Base-by-base conservation (phyloP, 1,284 basidiomycete genomes). In the Pholiota adiposa region DNA sequence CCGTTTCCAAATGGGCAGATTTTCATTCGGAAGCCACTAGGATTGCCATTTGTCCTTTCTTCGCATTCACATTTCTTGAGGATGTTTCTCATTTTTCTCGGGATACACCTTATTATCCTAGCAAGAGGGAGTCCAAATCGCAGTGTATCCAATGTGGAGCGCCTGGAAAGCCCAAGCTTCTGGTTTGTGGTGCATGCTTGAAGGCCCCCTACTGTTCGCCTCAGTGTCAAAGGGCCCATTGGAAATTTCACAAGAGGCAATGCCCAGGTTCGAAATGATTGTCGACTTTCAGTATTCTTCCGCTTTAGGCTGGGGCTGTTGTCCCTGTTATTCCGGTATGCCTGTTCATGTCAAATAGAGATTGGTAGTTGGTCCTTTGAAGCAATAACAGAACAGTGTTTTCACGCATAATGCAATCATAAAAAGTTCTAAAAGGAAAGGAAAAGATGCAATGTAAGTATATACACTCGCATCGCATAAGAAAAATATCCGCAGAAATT, bases 1-100 rank as follows among this genome's bases (percentile, higher is more conserved):
- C 65, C n/a, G 67, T 70, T 16, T 38, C 58, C 7, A 56, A 66
- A 29, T 80, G 78, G 77, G 67, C 67, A 48, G 25, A 50, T 0
- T 65, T 82, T 11, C 74, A 74, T 2, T 73, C 76, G 3, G 72
- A 75, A 49, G 77, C 75, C 23, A 84, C 83, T 2, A 72, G 83
- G n/a, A 68, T 75, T 9, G 84, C 81, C 2, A 72, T 85, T 31
- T 73, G 77, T 7, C 83, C 80, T 0, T 67, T 85, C 1, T 85
- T 84, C 58, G 72, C 77, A 0, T 75, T 81, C 18, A 73, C 78
- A 8, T 82, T 78, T 59, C 56, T 82, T 58, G 77, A 84, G 57
- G 52, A 40, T 14, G 23, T 51, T 9, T 21, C 52, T 54, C 43
- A 43, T n/a, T 53, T 44, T 12, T n/a, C 49, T 51, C 41, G 58